phyloP scores from a whole-genome alignment of 2,329 filamentous ascomycete species.

The Neocatenulostroma microsporum region DNA sequence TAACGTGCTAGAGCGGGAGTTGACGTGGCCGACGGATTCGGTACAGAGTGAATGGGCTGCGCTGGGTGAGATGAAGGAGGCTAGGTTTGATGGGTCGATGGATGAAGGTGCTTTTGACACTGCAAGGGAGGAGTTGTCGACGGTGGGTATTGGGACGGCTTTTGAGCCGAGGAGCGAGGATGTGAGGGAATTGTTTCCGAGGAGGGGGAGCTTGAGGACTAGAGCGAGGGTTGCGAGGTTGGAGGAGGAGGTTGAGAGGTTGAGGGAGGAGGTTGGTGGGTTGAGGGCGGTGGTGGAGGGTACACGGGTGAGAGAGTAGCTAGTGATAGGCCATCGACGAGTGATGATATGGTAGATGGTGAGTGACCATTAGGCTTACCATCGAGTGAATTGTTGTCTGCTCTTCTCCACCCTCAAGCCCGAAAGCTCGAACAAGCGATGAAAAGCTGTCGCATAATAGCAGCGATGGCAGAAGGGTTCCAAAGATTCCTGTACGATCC shows the following conservation, averaged over 20 bases:
- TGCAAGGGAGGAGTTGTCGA: conserved; percentile 14
- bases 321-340: too few relatives aligned
- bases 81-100: conserved; percentile 16
- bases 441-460: background rate
- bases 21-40: conserved; percentile 19
- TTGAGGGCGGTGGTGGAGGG: conserved; percentile 20
- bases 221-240: conserved; percentile 13
- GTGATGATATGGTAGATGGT: too few relatives aligned
- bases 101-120: conserved; percentile 15
- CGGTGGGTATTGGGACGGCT: conserved; percentile 6
- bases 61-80: conserved; percentile 14
- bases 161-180: conserved; percentile 19
- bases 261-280: conserved; percentile 22
- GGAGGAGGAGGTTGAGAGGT: conserved; percentile 19
- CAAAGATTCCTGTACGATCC: background rate
- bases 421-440: background rate
- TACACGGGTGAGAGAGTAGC: too few relatives aligned
- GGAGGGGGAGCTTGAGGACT: background rate
- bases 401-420: too few relatives aligned
- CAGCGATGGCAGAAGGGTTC: too few relatives aligned
- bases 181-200: conserved; percentile 23
- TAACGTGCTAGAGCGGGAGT: conserved; percentile 9
- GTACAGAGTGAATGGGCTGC: conserved; percentile 9
- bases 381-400: too few relatives aligned
- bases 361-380: too few relatives aligned